A percentile compares a stretch with the other conserved stretches of the same genome.
Evolutionary conservation across 2,329 filamentous ascomycete genomes (phyloP).

Genomic region (Alternaria arborescens): DNA sequence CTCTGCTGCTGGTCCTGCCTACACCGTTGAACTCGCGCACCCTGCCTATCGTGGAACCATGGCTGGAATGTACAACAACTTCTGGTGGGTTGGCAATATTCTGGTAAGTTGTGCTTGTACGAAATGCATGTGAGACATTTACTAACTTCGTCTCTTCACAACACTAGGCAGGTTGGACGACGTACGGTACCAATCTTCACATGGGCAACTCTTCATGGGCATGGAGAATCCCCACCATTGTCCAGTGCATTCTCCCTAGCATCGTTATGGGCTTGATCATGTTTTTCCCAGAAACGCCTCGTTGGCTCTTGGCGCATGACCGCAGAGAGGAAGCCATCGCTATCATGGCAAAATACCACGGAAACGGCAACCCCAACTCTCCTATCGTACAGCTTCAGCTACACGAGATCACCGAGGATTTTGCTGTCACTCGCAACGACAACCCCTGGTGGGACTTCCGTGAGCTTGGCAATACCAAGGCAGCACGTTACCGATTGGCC

Average conservation of each 20-base stretch:
- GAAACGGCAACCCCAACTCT: slow-evolving; percentile 54
- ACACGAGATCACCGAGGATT: slow-evolving; percentile 48
- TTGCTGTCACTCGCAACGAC: slow-evolving; percentile 38
- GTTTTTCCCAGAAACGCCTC: slow-evolving; percentile 29
- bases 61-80: slow-evolving; percentile 64
- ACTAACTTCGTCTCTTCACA: too few relatives aligned
- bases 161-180: slow-evolving; percentile 59
- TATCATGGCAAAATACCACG: slow-evolving; percentile 67
- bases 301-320: slow-evolving; percentile 60
- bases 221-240: slow-evolving; percentile 60
- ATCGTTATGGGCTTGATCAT: slow-evolving; percentile 60
- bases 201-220: slow-evolving; percentile 55
- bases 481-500: slow-evolving; percentile 46
- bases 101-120: slow-evolving; percentile 56
- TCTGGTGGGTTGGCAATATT: slow-evolving; percentile 60
- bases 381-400: slow-evolving; percentile 50
- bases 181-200: slow-evolving; percentile 50
- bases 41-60: slow-evolving; percentile 68
- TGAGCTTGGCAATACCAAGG: slow-evolving; percentile 43
- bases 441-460: slow-evolving; percentile 50
- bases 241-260: slow-evolving; percentile 40
- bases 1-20: slow-evolving; percentile 65
- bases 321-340: slow-evolving; percentile 64
- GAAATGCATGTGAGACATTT: too few relatives aligned
- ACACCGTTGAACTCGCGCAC: slow-evolving; percentile 67